These are phyloP conservation scores for Euclidium syriacum DNA, from an alignment of 345 rosid genomes.

Conservation along the genomic window DNA sequence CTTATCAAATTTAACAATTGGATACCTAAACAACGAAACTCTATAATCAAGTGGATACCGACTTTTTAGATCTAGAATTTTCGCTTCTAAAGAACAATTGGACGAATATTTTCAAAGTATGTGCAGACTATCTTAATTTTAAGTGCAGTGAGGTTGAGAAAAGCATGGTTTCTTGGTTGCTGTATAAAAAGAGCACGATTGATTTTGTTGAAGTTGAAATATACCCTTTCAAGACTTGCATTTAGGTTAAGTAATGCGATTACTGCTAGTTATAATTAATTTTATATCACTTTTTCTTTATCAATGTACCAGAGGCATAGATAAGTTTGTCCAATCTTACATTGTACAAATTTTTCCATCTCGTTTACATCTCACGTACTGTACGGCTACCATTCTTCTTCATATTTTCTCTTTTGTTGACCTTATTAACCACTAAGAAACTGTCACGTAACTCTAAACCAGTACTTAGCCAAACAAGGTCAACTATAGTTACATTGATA, in stretches of 20 bases:
- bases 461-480: slow-evolving; percentile 10
- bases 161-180: too few species aligned
- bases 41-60: too few species aligned
- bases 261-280: not conserved
- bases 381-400: not conserved
- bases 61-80: too few species aligned
- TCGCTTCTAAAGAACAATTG: too few species aligned
- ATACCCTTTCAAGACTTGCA: not conserved
- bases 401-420: not conserved
- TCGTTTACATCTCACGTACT: not conserved
- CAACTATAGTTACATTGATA: slow-evolving; percentile 8
- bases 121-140: too few species aligned
- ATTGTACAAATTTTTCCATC: not conserved
- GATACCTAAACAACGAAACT: too few species aligned
- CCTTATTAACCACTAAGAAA: not conserved
- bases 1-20: too few species aligned
- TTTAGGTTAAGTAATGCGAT: not conserved
- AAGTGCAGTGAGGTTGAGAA: too few species aligned
- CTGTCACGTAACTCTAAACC: not conserved
- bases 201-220: too few species aligned
- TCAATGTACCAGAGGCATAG: not conserved
- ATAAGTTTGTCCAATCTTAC: not conserved
- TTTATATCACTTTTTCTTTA: not conserved
- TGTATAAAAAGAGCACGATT: too few species aligned
- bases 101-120: too few species aligned